phyloP scores from a whole-genome alignment of 768 basidiomycete genomes.

The Pholiota microspora region DNA sequence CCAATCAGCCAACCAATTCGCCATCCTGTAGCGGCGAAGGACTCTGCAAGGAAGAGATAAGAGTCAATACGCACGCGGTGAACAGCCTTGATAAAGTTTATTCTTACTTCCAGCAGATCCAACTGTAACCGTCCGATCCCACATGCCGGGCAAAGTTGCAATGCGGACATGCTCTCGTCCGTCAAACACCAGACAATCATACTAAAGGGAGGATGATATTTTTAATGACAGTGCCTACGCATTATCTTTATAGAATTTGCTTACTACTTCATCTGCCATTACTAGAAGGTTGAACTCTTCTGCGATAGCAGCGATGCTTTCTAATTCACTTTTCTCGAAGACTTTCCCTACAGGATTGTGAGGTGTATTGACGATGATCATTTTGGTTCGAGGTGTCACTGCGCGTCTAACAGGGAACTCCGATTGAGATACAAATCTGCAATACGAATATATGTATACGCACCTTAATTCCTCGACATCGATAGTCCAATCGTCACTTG shows the following conservation, averaged over 20 bases:
- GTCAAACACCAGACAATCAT: constrained; percentile 91
- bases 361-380: constrained; percentile 94
- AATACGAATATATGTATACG: constrained; percentile 11
- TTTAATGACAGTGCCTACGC: constrained; percentile 5
- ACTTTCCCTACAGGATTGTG: constrained; percentile 99
- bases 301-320: constrained; percentile 81
- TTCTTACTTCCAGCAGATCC: constrained; percentile 89
- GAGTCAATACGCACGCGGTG: background rate
- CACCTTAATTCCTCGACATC: constrained; percentile 87
- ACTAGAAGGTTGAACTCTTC: constrained; percentile 91
- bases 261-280: constrained; percentile 94
- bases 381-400: constrained; percentile 87
- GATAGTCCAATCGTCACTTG: constrained; percentile 83
- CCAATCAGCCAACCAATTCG: constrained; percentile 96
- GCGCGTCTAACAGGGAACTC: constrained; percentile 49
- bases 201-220: constrained; percentile 46
- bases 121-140: constrained; percentile 96
- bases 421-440: background rate
- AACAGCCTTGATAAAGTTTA: background rate
- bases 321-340: constrained; percentile 80
- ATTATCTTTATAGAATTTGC: constrained; percentile 31
- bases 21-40: constrained; percentile 97
- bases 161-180: constrained; percentile 88
- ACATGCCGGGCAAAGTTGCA: constrained; percentile 95
- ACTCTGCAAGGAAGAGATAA: constrained; percentile 50